These are phyloP conservation scores for Candida insectalens DNA, from an alignment of 805 yeast genomes.

Conservation along the genomic window DNA sequence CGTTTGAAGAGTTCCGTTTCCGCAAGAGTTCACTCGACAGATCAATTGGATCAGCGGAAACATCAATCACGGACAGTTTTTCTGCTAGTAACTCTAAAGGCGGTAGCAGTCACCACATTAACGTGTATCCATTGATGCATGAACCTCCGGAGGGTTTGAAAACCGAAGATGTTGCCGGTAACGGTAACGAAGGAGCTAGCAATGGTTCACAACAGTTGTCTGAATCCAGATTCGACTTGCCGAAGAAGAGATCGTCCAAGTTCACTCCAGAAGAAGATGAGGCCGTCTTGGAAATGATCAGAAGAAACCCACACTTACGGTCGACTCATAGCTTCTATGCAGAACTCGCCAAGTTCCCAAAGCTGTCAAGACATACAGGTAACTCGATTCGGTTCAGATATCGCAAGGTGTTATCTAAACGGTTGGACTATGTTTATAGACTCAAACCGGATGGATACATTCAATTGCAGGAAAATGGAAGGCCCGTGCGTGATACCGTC, in stretches of 20 bases:
- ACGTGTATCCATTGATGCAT: too few species aligned
- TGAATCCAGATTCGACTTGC: too few species aligned
- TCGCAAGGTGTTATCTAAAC: slow-evolving; percentile 33
- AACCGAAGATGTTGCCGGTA: background rate
- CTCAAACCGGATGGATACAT: slow-evolving; percentile 35
- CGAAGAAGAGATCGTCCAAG: slow-evolving; percentile 31
- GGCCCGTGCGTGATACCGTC: slow-evolving; percentile 28
- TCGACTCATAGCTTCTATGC: slow-evolving; percentile 61
- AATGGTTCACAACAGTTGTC: too few species aligned
- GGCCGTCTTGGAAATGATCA: slow-evolving; percentile 54
- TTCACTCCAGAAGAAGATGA: slow-evolving; percentile 61
- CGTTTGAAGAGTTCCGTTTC: background rate
- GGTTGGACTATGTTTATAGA: slow-evolving; percentile 38
- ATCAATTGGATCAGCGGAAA: too few species aligned
- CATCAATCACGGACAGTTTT: too few species aligned
- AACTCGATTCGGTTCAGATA: slow-evolving; percentile 62
- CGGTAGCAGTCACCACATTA: too few species aligned
- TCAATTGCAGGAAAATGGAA: slow-evolving; percentile 31
- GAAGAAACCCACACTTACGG: slow-evolving; percentile 56
- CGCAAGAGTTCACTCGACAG: too few species aligned
- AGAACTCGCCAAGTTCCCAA: slow-evolving; percentile 41
- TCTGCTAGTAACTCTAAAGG: too few species aligned
- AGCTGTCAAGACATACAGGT: slow-evolving; percentile 59
- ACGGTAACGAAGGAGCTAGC: background rate
- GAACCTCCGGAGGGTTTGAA: too few species aligned